Base-by-base conservation (phyloP, 1,139 yeast species). In the Sugiyamaella japonica region DNA sequence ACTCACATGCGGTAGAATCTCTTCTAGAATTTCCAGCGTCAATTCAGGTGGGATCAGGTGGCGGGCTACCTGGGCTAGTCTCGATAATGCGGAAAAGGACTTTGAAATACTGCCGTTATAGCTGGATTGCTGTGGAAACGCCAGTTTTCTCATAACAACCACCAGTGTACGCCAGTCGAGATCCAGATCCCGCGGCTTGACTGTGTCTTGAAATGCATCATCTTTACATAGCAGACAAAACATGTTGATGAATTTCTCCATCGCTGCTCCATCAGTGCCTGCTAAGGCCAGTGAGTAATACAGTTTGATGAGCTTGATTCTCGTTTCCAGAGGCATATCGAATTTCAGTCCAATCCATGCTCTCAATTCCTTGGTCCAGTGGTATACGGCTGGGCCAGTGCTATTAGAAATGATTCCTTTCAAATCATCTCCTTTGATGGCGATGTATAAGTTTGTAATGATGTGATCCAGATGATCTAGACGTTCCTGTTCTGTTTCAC, bases 351-450 rank as follows among this genome's bases (percentile, higher is more conserved):
- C 81, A 58, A 90, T 72, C 83, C 97, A 87, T 43, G 87, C 85
- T 55, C 84, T 78, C 59, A 93, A 77, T 68, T 90, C 97, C 56
- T 88, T 85, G 0, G 97, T 87, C 97, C 97, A 91, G 58, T 87
- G 89, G 54, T 86, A 79, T 8, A 89, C 85, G 42, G 85, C 81
- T 8, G 87, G 83, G 4, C 87, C 85, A 0, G 93, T 84, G 12
- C 38, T 46, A 7, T 89, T 81, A 1, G 87, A 79, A 31, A 89
- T 74, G 9, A 83, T 74, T 0, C 96, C 96, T 64, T 84, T 86
- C 20, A 89, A 74, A 68, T 90, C 97, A 60, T 85, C 74, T 3
- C 95, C 83, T 61, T 82, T 78, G 55, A 89, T 80, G 10, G 97
- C 89, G 56, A 89, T 81, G 68, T 89, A 89, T 25, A 93, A 72